Conservation (phyloP, 2,329 filamentous ascomycete genomes). For the Monilinia vaccinii-corymbosi region DNA sequence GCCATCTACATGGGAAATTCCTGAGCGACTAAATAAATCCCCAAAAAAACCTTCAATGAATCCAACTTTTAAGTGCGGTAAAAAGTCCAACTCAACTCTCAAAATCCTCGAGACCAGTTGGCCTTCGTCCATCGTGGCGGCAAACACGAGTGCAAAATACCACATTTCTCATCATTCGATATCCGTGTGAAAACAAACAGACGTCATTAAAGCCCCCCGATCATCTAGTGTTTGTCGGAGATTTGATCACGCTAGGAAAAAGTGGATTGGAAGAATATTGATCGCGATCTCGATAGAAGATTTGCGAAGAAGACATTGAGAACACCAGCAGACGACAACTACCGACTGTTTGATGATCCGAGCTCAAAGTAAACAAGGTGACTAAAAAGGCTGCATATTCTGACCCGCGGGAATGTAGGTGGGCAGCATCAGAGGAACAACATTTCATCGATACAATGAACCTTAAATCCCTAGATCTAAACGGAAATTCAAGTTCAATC, state of each 20-base stretch:
- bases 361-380: neutral
- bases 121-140: neutral
- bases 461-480: neutral
- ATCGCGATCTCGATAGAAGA: neutral
- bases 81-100: neutral
- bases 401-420: neutral
- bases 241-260: neutral
- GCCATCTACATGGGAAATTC: neutral
- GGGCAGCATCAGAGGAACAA: neutral
- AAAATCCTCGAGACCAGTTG: neutral
- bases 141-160: neutral
- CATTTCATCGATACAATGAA: neutral
- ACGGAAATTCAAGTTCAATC: neutral
- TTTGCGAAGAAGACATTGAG: neutral
- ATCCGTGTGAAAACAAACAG: too few relatives aligned
- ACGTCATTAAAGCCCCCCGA: too few relatives aligned
- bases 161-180: neutral
- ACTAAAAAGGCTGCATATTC: neutral
- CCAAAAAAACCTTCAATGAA: neutral
- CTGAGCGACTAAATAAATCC: neutral
- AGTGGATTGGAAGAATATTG: neutral
- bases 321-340: neutral
- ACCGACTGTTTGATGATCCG: neutral
- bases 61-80: neutral
- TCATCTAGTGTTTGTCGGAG: neutral